These are phyloP conservation scores for Aspergillus jensenii DNA, from an alignment of 2,329 filamentous ascomycete species.

Conservation along the genomic window DNA sequence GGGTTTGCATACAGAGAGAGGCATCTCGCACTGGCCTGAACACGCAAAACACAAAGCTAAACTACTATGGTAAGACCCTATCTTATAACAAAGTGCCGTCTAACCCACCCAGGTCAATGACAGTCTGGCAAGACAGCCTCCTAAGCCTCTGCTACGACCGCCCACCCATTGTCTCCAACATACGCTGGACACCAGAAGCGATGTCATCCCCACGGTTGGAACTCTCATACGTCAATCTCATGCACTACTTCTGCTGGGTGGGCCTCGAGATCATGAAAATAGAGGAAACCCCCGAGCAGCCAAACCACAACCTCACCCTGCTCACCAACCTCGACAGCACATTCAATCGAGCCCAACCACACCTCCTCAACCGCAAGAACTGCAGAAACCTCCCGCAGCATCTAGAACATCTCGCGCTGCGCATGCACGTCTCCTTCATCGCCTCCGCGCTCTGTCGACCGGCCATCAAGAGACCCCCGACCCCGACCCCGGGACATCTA, in stretches of 20 bases:
- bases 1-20: conserved; percentile 39
- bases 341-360: conserved; percentile 49
- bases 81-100: not conserved
- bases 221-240: conserved; percentile 28
- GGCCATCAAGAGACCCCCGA: conserved; percentile 45
- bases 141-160: conserved; percentile 36
- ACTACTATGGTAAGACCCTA: conserved; percentile 22
- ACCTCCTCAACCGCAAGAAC: conserved; percentile 48
- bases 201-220: conserved; percentile 10
- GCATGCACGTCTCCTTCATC: conserved; percentile 56
- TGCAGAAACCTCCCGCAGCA: conserved; percentile 45
- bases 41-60: conserved; percentile 23
- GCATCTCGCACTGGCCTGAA: conserved; percentile 25
- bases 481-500: not conserved
- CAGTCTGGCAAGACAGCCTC: conserved; percentile 37
- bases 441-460: conserved; percentile 58
- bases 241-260: conserved; percentile 29
- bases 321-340: conserved; percentile 45
- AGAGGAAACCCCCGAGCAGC: conserved; percentile 31
- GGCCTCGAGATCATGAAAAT: conserved; percentile 43
- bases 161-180: conserved; percentile 28
- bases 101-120: conserved; percentile 26
- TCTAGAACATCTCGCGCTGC: conserved; percentile 56
- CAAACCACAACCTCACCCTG: conserved; percentile 28
- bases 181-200: conserved; percentile 23